These are phyloP conservation scores for Plasmodium falciparum DNA, from an alignment of 169 alveolate genomes.

Conservation along the genomic window DNA sequence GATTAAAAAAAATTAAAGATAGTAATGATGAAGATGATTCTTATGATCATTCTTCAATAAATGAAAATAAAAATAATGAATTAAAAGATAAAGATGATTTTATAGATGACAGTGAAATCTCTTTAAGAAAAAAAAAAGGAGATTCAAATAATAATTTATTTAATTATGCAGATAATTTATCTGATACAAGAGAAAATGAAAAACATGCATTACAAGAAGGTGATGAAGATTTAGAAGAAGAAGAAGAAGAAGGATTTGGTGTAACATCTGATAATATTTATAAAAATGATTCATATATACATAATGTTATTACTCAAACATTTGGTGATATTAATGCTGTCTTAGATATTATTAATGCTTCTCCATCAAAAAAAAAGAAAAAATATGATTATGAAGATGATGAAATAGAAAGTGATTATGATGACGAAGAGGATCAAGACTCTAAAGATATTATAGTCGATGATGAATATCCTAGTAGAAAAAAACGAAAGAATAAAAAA, in stretches of 20 bases:
- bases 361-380: constrained; percentile 61
- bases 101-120: constrained; percentile 65
- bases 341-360: constrained; percentile 56
- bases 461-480: constrained; percentile 25
- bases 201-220: not conserved
- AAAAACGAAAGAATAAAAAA: constrained; percentile 39
- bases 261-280: constrained; percentile 23
- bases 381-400: constrained; percentile 76
- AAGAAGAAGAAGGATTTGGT: constrained; percentile 29
- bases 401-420: constrained; percentile 39
- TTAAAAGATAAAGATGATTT: constrained; percentile 49
- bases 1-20: constrained; percentile 76
- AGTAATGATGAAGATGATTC: constrained; percentile 73
- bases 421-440: constrained; percentile 15
- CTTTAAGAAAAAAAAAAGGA: constrained; percentile 37
- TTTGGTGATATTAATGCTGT: constrained; percentile 74
- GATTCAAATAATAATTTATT: constrained; percentile 29
- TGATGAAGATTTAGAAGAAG: not conserved
- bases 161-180: constrained; percentile 42
- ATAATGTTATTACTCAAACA: constrained; percentile 58
- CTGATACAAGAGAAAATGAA: constrained; percentile 35
- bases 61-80: constrained; percentile 38
- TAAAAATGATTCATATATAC: constrained; percentile 50
- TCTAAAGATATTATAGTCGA: constrained; percentile 23
- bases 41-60: constrained; percentile 78